These are phyloP conservation scores for Miscanthus sacchariflorus DNA, from an alignment of 202 grass and related monocot species.

Conservation along the genomic window DNA sequence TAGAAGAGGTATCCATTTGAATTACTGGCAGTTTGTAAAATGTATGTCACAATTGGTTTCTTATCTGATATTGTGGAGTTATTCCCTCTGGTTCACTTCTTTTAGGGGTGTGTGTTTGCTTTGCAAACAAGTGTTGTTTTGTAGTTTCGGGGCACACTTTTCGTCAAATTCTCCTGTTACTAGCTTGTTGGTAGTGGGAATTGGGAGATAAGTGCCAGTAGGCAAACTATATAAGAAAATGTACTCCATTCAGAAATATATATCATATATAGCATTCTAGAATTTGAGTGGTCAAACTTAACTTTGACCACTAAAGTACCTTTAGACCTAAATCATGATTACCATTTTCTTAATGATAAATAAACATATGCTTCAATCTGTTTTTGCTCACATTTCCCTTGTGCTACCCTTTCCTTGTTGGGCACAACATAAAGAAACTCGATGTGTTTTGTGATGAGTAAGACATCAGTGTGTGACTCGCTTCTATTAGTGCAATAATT, in stretches of 20 bases:
- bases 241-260: not conserved
- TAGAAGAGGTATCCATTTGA: slow-evolving; percentile 79
- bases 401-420: slow-evolving; percentile 12
- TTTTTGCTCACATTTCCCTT: not conserved
- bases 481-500: slow-evolving; percentile 8
- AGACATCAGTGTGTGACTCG: not conserved
- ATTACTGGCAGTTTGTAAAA: slow-evolving; percentile 1
- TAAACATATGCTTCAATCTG: not conserved
- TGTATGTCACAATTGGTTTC: not conserved
- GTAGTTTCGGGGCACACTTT: not conserved
- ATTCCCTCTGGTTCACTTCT: not conserved
- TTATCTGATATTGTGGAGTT: not conserved
- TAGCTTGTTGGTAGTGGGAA: not conserved
- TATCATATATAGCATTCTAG: not conserved
- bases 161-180: not conserved
- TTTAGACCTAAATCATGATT: not conserved
- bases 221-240: not conserved
- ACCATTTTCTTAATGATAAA: slow-evolving; percentile 4
- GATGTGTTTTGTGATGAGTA: not conserved
- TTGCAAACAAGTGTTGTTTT: not conserved
- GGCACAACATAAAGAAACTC: not conserved
- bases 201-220: not conserved
- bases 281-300: not conserved
- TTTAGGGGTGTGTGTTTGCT: not conserved
- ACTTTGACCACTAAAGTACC: not conserved